These are phyloP conservation scores for Dovyalis caffra DNA, from an alignment of 345 rosid species.

Conservation along the genomic window DNA sequence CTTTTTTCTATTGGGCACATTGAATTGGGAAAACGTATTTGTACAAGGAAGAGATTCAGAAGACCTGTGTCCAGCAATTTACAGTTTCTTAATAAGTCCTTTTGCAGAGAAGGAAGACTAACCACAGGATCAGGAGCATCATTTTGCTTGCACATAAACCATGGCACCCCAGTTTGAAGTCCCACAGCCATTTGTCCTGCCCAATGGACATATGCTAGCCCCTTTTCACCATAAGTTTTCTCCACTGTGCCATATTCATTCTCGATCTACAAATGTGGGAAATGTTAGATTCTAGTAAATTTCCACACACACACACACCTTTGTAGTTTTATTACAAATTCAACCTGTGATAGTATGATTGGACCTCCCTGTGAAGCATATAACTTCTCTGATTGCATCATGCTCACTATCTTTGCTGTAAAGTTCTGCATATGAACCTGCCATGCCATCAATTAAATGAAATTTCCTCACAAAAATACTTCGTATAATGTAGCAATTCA, in stretches of 20 bases:
- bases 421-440: conserved; percentile 67
- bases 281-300: not conserved
- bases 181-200: conserved; percentile 70
- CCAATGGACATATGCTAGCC: conserved; percentile 67
- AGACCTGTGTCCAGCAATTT: too few species aligned
- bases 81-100: too few species aligned
- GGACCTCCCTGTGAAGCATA: conserved; percentile 94
- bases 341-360: conserved; percentile 79
- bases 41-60: too few species aligned
- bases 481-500: too few species aligned
- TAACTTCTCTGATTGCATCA: conserved; percentile 65
- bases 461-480: too few species aligned
- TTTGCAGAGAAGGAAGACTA: conserved; percentile 18
- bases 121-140: conserved; percentile 91
- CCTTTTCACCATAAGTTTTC: conserved; percentile 48
- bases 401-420: conserved; percentile 48
- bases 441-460: conserved; percentile 1
- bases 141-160: conserved; percentile 90
- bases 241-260: conserved; percentile 68
- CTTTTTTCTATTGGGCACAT: not conserved
- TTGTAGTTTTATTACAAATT: not conserved
- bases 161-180: conserved; percentile 77
- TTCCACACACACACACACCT: not conserved
- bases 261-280: conserved; percentile 49
- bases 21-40: not conserved